phyloP scores from a whole-genome alignment of 306 rosid genomes.

The Corylus heterophylla region DNA sequence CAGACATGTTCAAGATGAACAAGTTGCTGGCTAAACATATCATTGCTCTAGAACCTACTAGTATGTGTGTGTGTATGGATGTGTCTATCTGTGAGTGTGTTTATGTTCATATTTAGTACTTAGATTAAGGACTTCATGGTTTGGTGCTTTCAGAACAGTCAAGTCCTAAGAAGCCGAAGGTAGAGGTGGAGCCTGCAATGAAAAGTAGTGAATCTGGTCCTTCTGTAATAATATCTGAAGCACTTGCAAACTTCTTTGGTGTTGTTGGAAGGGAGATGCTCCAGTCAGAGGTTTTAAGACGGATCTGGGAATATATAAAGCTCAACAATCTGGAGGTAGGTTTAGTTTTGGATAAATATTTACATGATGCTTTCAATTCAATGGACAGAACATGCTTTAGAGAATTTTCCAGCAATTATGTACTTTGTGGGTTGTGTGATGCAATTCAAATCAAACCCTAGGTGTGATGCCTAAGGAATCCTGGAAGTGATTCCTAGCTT shows the following conservation, averaged over 20 bases:
- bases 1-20: constrained; percentile 73
- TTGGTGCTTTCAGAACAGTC: constrained; percentile 61
- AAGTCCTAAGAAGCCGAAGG: constrained; percentile 62
- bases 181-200: constrained; percentile 45
- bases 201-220: constrained; percentile 50
- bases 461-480: too few relatives aligned
- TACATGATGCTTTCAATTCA: too few relatives aligned
- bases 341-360: neutral
- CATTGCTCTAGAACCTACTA: constrained; percentile 59
- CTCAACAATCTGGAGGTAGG: constrained; percentile 71
- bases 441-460: too few relatives aligned
- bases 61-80: constrained; percentile 19
- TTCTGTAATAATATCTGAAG: constrained; percentile 68
- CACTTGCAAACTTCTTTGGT: constrained; percentile 78
- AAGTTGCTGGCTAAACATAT: constrained; percentile 65
- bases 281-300: constrained; percentile 71
- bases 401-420: too few relatives aligned
- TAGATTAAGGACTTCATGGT: constrained; percentile 35
- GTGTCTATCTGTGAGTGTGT: neutral
- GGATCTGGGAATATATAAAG: constrained; percentile 84
- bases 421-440: too few relatives aligned
- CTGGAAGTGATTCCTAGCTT: too few relatives aligned
- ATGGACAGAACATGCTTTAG: too few relatives aligned
- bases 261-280: constrained; percentile 75
- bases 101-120: neutral